A percentile compares a stretch with the other conserved stretches of the same genome.
These are phyloP conservation scores for Lachnellula subtilissima DNA, from an alignment of 2,329 filamentous ascomycete species.

Conservation along the genomic window DNA sequence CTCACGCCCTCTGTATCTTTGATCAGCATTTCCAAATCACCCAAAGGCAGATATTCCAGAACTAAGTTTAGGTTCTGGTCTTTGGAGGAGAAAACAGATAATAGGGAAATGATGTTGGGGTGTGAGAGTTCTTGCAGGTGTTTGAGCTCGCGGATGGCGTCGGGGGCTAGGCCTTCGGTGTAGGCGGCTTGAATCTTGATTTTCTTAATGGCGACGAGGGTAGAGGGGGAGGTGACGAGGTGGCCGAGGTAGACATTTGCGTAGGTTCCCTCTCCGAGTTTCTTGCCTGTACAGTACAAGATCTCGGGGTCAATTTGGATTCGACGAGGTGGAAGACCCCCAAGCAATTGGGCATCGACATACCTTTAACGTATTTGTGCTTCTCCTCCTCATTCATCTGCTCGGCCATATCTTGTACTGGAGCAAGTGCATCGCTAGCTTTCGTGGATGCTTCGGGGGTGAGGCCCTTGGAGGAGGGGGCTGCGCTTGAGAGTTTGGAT, in stretches of 20 bases:
- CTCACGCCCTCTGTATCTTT: constrained; percentile 72
- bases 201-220: constrained; percentile 86
- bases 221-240: constrained; percentile 64
- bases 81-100: constrained; percentile 91
- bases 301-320: constrained; percentile 2
- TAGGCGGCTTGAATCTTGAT: constrained; percentile 85
- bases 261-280: constrained; percentile 94
- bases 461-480: constrained; percentile 14
- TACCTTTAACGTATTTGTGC: constrained; percentile 84
- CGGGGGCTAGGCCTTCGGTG: constrained; percentile 86
- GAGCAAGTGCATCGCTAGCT: constrained; percentile 21
- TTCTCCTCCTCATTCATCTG: constrained; percentile 78
- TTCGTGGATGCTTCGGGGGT: constrained; percentile 11
- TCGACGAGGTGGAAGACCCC: not conserved
- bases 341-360: not conserved
- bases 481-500: constrained; percentile 16
- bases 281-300: constrained; percentile 56
- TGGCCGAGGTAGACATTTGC: constrained; percentile 91
- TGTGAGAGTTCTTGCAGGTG: constrained; percentile 91
- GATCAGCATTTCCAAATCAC: constrained; percentile 92
- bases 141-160: constrained; percentile 93
- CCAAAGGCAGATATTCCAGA: constrained; percentile 87
- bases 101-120: constrained; percentile 89
- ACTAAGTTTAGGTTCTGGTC: constrained; percentile 96
- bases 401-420: constrained; percentile 58